Base-by-base conservation (phyloP, 2,329 filamentous ascomycete genomes). In the Colletotrichum tamarilloi region DNA sequence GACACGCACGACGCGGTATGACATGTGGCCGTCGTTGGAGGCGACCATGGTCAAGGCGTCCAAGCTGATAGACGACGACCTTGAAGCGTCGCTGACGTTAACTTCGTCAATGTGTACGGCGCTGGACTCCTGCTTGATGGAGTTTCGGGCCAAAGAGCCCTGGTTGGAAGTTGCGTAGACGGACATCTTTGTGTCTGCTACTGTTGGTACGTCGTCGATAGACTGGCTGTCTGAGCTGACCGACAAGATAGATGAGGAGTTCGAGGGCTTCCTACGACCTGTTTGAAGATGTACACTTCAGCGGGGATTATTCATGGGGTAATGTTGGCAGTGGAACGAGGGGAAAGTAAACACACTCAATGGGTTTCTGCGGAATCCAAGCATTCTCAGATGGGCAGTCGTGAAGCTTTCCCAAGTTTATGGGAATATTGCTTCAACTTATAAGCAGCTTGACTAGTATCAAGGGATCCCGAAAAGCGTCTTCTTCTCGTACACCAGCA, bases 361-460 rank as follows among this genome's bases (percentile, higher is more conserved):
- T 56, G 70, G 67, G 56, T 70, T 69, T 70, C 59, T 70, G 67
- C 67, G 66, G 60, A 73, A 70, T 73, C 70, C 70, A 65, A 73
- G 70, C 70, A 73, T 73, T 49, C 16, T 69, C n/a, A 24, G 19
- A 22, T 49, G 46, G n/a, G 49, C 49, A 22, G 24, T 62, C 46
- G 14, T 65, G 46, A 9, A 42, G 5, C 2, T 35, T 35, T 7
- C 28, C 35, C 22, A 35, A n/a, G 4, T 57, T 3, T 5, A 32
- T n/a, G 32, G 24, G 30, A 24, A 3, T 5, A 8, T 14, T 9
- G 62, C 14, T 19, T 26, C 38, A 32, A 2, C 24, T 69, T 72
- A 59, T 69, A 72, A 59, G 46, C 19, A 49, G 19, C 42, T 49
- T 22, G 16, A 9, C 6, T 14, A 24, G 3, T 5, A 3, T 49